Evolutionary conservation across 805 yeast species (phyloP), one percentile per base, ranked within the genome.

Genomic region (Wickerhamiella spandovensis): DNA sequence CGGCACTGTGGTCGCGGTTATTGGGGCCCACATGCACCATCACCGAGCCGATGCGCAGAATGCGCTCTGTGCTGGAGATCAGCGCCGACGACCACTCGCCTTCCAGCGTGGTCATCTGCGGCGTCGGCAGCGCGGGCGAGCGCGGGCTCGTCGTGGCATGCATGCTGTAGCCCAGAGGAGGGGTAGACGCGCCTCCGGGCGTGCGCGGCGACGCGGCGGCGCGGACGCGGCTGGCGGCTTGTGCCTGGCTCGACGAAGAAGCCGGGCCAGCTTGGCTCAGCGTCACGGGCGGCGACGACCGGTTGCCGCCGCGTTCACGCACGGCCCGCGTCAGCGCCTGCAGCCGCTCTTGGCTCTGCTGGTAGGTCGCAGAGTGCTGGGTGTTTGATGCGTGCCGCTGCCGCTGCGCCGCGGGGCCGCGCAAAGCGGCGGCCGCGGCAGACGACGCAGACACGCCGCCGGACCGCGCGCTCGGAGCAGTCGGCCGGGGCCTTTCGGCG

Each of bases 1-100:
- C 48, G 6, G 20, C 51, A 28, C 20, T 23, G 24, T 44, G 25
- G 47, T 58, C 48, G 53, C 58, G 47, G 6, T 48, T 23, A 48
- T 56, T 59, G 6, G 57, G 49, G 28, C 58, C 56, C 21, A 51
- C 54, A 20, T 44, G 50, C 17, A 65, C 60, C 17, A 48, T 37
- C 2, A 72, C 74, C 2, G 67, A 65, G 1, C 77, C 79, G 13
- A 71, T 55, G 49, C 68, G 68, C 49, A 75, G 52, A 6, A 77
- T 66, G 44, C 81, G 65, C 59, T 77, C 82, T 37, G 72, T 72
- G 8, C 68, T 63, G 47, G 70, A 68, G 15, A 58, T 59, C 46
- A 77, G 65, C 48, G 71, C 65, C 24, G 59, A 58, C 9, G 67
- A 63, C 76, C 77, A 77, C 22, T 78, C 78, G 4, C 67, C 61